These are phyloP conservation scores for Trametes punicea DNA, from an alignment of 768 basidiomycete species.

Conservation along the genomic window DNA sequence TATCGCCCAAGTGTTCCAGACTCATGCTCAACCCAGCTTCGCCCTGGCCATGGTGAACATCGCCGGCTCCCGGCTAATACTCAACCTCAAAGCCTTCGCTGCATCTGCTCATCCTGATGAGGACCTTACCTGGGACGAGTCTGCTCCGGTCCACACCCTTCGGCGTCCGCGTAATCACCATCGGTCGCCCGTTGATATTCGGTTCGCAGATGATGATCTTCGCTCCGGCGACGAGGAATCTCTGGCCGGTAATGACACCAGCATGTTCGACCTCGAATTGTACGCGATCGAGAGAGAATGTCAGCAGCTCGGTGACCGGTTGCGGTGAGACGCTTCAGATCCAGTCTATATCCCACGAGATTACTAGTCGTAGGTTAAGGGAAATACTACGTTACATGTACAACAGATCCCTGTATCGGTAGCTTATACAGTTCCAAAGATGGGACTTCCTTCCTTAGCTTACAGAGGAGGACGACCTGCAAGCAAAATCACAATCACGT, in stretches of 20 bases:
- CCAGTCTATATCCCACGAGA: neutral
- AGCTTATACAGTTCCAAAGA: conserved; percentile 6
- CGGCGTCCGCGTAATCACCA: neutral
- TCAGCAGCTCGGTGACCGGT: conserved; percentile 26
- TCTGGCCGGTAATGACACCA: neutral
- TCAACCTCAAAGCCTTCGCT: conserved; percentile 28
- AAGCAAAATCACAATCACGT: no score
- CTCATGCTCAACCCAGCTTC: conserved; percentile 18
- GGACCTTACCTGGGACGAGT: conserved; percentile 13
- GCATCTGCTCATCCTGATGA: conserved; percentile 11
- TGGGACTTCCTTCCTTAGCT: neutral
- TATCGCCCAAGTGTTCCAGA: neutral
- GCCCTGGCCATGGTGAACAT: conserved; percentile 30
- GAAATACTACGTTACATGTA: conserved; percentile 14
- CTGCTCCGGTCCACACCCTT: neutral
- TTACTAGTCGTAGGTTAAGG: neutral
- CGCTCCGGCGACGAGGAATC: neutral
- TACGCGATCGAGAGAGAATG: conserved; percentile 27
- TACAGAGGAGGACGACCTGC: neutral
- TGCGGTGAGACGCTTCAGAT: neutral
- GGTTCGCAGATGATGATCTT: neutral
- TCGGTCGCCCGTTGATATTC: neutral
- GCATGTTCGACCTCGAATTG: conserved; percentile 25
- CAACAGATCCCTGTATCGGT: conserved; percentile 16
- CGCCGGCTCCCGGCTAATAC: conserved; percentile 26